A percentile compares a stretch with the other conserved stretches of the same genome.
Evolutionary conservation across 2,329 filamentous ascomycete species (phyloP).

Genomic region (Fusarium humuli): DNA sequence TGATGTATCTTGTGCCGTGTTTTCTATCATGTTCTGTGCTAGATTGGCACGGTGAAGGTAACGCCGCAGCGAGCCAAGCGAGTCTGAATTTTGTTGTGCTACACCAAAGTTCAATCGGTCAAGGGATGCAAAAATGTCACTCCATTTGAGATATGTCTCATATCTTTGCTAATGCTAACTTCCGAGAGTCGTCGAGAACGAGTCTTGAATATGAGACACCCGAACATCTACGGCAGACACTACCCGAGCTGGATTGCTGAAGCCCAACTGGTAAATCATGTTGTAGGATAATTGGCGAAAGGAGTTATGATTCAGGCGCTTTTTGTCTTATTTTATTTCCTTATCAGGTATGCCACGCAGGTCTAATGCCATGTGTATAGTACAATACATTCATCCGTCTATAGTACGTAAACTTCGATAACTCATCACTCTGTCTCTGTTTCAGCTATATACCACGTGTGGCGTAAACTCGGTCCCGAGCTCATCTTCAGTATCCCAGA

Average conservation of each 20-base stretch:
- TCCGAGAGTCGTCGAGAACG: constrained; percentile 11
- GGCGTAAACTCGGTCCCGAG: not conserved
- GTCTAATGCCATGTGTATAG: constrained; percentile 9
- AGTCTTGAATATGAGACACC: constrained; percentile 24
- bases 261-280: constrained; percentile 24
- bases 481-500: not conserved
- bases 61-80: constrained; percentile 38
- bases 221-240: constrained; percentile 13
- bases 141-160: constrained; percentile 13
- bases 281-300: constrained; percentile 24
- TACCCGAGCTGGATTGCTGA: constrained; percentile 2
- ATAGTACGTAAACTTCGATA: constrained; percentile 19
- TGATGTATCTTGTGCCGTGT: constrained; percentile 14
- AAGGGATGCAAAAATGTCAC: constrained; percentile 2
- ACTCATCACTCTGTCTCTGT: constrained; percentile 5
- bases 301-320: constrained; percentile 21
- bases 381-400: constrained; percentile 17
- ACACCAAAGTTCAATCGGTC: constrained; percentile 18
- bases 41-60: constrained; percentile 27
- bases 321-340: constrained; percentile 24
- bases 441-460: constrained; percentile 3
- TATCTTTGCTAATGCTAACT: constrained; percentile 12
- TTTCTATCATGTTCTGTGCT: constrained; percentile 22
- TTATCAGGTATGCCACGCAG: constrained; percentile 1
- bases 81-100: constrained; percentile 28